Evolutionary conservation across 805 yeast genomes (phyloP).

Genomic region (Starmerella vaccinii): DNA sequence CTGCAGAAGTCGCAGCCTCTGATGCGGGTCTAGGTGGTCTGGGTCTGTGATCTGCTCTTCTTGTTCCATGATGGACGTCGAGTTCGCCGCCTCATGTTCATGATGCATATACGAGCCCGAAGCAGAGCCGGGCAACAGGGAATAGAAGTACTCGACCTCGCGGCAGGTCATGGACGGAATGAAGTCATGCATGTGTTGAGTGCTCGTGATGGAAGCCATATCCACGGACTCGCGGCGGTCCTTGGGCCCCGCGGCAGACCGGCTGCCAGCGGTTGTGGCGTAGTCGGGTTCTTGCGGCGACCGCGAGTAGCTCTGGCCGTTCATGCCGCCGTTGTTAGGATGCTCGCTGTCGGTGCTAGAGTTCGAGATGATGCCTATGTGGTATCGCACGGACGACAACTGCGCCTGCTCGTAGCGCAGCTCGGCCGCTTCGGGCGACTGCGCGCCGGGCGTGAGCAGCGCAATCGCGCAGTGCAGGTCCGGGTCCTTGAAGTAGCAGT

Average conservation of each 20-base stretch:
- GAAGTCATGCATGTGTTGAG: constrained; percentile 19
- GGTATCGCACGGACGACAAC: constrained; percentile 21
- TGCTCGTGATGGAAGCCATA: neutral
- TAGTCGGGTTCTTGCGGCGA: neutral
- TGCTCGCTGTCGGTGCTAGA: neutral
- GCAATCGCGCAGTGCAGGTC: constrained; percentile 19
- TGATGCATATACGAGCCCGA: constrained; percentile 8
- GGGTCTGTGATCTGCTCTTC: constrained; percentile 21
- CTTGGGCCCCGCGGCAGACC: neutral
- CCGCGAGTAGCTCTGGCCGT: neutral
- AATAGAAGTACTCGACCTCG: constrained; percentile 23
- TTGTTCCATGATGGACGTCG: constrained; percentile 18
- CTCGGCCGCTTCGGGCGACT: constrained; percentile 4
- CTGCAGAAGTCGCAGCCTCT: constrained; percentile 19
- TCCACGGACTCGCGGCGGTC: constrained; percentile 1
- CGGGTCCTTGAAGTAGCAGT: constrained; percentile 21
- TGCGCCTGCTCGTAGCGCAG: constrained; percentile 22
- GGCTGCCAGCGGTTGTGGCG: constrained; percentile 2
- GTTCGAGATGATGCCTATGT: constrained; percentile 13
- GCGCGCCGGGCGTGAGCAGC: constrained; percentile 19
- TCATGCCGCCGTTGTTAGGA: neutral
- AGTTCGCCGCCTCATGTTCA: constrained; percentile 13
- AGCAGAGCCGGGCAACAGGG: constrained; percentile 18
- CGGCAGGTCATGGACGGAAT: constrained; percentile 20
- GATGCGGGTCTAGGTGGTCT: constrained; percentile 21